Percentiles rank a stretch among this genome's conserved stretches.
Conservation (phyloP, 352 stramenopile species). For the Halophytophthora batemanensis region DNA sequence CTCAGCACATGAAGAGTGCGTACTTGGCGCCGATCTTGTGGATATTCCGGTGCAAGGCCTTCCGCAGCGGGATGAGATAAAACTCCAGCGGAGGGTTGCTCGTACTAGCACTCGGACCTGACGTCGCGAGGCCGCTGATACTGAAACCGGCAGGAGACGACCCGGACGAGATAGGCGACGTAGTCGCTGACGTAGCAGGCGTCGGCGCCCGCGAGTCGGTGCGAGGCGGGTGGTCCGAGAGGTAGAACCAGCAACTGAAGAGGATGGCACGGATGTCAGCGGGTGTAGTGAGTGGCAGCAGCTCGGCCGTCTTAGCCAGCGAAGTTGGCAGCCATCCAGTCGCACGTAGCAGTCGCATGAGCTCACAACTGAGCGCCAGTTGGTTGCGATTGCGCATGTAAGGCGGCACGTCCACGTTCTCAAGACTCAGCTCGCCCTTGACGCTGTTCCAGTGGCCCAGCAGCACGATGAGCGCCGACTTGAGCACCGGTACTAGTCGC, state of each 20-base stretch:
- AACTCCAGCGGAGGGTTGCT: conserved; percentile 62
- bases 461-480: conserved; percentile 69
- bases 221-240: conserved; percentile 65
- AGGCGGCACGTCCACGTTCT: conserved; percentile 76
- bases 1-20: conserved; percentile 68
- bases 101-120: conserved; percentile 8
- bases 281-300: conserved; percentile 65
- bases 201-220: conserved; percentile 27
- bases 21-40: conserved; percentile 70
- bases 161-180: conserved; percentile 41
- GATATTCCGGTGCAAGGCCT: conserved; percentile 77
- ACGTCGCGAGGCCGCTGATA: conserved; percentile 17
- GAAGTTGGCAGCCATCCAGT: conserved; percentile 60
- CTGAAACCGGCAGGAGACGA: conserved; percentile 42
- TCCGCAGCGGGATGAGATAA: conserved; percentile 74
- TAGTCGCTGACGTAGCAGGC: conserved; percentile 37
- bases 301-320: conserved; percentile 47
- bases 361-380: conserved; percentile 56
- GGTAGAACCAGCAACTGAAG: conserved; percentile 83
- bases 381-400: conserved; percentile 81
- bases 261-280: conserved; percentile 74
- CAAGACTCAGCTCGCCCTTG: conserved; percentile 53
- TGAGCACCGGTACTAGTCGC: conserved; percentile 70
- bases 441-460: conserved; percentile 83
- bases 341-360: conserved; percentile 54